These are phyloP conservation scores for Amaranthus tricolor DNA, from an alignment of 179 eudicot species.

Conservation along the genomic window DNA sequence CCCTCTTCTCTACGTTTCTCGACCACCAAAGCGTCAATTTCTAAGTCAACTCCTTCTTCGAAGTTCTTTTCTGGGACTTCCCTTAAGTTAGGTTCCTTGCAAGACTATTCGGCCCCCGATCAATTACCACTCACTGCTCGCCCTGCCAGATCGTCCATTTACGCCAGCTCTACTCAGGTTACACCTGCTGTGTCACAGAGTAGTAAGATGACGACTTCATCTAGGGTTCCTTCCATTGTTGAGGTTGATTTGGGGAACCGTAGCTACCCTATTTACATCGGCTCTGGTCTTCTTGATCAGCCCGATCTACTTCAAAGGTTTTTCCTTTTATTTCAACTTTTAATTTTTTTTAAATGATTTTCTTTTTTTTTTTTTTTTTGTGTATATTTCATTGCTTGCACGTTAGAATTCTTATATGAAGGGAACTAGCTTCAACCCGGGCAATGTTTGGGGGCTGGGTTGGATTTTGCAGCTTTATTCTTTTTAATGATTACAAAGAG, in stretches of 20 bases:
- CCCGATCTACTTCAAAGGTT: slow-evolving; percentile 89
- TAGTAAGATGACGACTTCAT: slow-evolving; percentile 13
- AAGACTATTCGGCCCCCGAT: neutral
- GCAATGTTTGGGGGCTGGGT: neutral
- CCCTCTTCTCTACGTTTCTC: slow-evolving; percentile 43
- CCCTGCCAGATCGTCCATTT: slow-evolving; percentile 24
- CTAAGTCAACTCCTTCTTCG: slow-evolving; percentile 26
- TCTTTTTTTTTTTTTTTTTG: neutral
- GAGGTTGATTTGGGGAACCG: slow-evolving; percentile 83
- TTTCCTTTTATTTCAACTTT: neutral
- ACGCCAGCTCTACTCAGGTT: slow-evolving; percentile 36
- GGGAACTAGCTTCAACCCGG: neutral
- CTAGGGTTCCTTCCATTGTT: slow-evolving; percentile 49
- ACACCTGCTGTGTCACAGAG: slow-evolving; percentile 40
- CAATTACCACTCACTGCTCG: neutral
- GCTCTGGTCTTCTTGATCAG: slow-evolving; percentile 75
- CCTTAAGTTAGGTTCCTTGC: slow-evolving; percentile 13
- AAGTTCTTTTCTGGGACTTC: slow-evolving; percentile 10
- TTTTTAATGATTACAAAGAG: too few relatives aligned
- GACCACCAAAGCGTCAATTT: slow-evolving; percentile 14
- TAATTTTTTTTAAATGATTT: neutral
- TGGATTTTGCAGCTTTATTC: neutral
- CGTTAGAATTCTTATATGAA: neutral
- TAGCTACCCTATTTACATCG: slow-evolving; percentile 95
- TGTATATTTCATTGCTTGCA: neutral